Base-by-base conservation (phyloP, 2,329 filamentous ascomycete genomes). In the Rutstroemia sp. region DNA sequence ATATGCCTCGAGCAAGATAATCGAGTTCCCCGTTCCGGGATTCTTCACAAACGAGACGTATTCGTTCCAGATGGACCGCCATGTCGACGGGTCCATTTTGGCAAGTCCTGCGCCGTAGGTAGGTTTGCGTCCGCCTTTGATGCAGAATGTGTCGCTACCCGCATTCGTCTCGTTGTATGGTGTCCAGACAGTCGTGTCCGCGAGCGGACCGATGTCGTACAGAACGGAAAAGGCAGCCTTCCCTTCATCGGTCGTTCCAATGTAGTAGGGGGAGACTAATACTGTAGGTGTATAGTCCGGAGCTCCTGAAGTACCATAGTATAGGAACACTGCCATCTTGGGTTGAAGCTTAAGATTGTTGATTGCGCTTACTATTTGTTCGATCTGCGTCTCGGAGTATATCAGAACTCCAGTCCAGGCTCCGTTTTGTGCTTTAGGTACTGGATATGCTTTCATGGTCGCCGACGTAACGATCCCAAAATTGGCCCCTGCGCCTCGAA, bases 401-500 rank as follows among this genome's bases (percentile, higher is more conserved):
- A 38, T 38, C 12, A 47, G 30, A 3, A 14, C 34, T 16, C 51
- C 56, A 3, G 19, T 41, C 56, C 56, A 51, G 5, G 51, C 56
- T 3, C 21, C 14, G 10, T 17, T 21, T 1, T 54, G 27, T 23
- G n/a, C 17, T 17, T 14, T 19, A 12, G 30, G 5, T 16, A 49
- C 45, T 12, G 56, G 56, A 19, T 54, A 58, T n/a, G 56, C 21
- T 23, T 52, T 58, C 21, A 56, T 56, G 2, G 23, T 38, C 2
- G 45, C 48, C 9, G 48, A 54, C 0, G 48, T 51, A 25, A 51
- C 54, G 14, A 59, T 57, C 5, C 57, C 57, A 27, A 59, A 59
- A 19, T 57, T 59, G 12, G 42, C 45, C 2, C 54, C 57, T 5
- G 57, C 57, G 6, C 57, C 57, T 9, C 54, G 14, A 12, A 59